Percentiles rank a stretch among this genome's conserved stretches.
phyloP scores from a whole-genome alignment of 179 eudicot genomes.

The Corrigiola litoralis region DNA sequence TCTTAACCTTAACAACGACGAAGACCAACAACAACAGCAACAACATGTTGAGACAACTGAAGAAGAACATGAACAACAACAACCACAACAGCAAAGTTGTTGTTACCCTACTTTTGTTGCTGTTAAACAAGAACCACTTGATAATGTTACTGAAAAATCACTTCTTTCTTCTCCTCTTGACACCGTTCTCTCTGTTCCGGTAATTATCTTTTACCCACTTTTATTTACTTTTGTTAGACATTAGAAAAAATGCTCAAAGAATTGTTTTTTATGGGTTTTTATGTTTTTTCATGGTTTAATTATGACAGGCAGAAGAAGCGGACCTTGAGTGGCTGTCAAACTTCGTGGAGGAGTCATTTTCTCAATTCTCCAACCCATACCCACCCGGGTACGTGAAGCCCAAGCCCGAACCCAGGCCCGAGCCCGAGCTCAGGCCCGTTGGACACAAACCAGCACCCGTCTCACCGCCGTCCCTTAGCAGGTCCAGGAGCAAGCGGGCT shows the following conservation, averaged over 20 bases:
- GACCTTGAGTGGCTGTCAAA: slow-evolving; percentile 63
- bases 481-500: slow-evolving; percentile 46
- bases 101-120: no score
- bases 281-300: background rate
- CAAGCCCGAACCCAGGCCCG: slow-evolving; percentile 1
- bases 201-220: slow-evolving; percentile 13
- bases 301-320: slow-evolving; percentile 56
- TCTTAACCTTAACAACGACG: slow-evolving; percentile 44
- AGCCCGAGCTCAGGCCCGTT: background rate
- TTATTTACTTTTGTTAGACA: background rate
- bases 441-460: background rate
- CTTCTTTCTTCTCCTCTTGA: slow-evolving; percentile 23
- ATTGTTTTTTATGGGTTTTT: background rate
- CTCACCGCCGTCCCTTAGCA: slow-evolving; percentile 30
- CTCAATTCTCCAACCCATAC: slow-evolving; percentile 34
- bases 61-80: slow-evolving; percentile 12
- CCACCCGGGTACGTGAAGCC: slow-evolving; percentile 30
- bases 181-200: slow-evolving; percentile 45
- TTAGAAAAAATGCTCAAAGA: background rate
- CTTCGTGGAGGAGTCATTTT: slow-evolving; percentile 50
- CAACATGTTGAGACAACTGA: background rate
- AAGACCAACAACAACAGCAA: background rate
- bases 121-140: background rate
- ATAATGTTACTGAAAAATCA: background rate
- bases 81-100: background rate